A percentile compares a stretch with the other conserved stretches of the same genome.
Evolutionary conservation across 1,284 basidiomycete species (phyloP).

Genomic region (Apiotrichum mycotoxinovorans): DNA sequence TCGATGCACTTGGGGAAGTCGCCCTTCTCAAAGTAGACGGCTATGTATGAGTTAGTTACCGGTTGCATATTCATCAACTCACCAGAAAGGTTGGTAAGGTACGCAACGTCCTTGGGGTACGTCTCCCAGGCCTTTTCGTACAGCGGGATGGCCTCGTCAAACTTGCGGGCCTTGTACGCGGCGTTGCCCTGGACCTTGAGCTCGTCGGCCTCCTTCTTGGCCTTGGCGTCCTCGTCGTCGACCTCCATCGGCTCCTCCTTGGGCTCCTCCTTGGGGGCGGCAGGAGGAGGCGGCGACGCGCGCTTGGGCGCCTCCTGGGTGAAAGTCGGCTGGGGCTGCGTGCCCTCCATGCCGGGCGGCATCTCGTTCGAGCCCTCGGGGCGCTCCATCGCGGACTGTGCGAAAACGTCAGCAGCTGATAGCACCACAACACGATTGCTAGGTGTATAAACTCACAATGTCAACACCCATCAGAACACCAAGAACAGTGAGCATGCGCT

Average conservation of each 20-base stretch:
- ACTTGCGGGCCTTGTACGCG: constrained; percentile 80
- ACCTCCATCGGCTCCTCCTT: constrained; percentile 62
- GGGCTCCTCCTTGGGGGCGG: constrained; percentile 51
- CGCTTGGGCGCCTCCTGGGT: constrained; percentile 4
- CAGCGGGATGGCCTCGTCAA: constrained; percentile 66
- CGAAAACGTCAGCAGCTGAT: background rate
- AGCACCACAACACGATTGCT: background rate
- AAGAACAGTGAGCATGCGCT: constrained; percentile 84
- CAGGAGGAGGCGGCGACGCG: constrained; percentile 41
- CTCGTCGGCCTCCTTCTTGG: constrained; percentile 69
- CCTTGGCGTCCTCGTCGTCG: constrained; percentile 61
- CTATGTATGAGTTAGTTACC: constrained; percentile 47
- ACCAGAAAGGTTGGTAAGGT: constrained; percentile 85
- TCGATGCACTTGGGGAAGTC: constrained; percentile 89
- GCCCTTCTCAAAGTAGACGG: constrained; percentile 89
- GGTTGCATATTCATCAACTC: constrained; percentile 48
- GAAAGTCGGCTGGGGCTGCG: background rate
- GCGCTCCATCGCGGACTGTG: constrained; percentile 62
- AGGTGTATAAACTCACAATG: constrained; percentile 60
- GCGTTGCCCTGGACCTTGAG: constrained; percentile 75
- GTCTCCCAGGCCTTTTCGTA: constrained; percentile 88
- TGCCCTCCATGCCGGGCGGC: constrained; percentile 57
- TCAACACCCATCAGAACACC: constrained; percentile 93
- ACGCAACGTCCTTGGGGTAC: constrained; percentile 90
- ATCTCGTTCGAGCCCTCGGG: constrained; percentile 80